Percentiles rank a stretch among this genome's conserved stretches.
Evolutionary conservation across 345 rosid genomes (phyloP).

Genomic region (Pseudoturritis turrita): DNA sequence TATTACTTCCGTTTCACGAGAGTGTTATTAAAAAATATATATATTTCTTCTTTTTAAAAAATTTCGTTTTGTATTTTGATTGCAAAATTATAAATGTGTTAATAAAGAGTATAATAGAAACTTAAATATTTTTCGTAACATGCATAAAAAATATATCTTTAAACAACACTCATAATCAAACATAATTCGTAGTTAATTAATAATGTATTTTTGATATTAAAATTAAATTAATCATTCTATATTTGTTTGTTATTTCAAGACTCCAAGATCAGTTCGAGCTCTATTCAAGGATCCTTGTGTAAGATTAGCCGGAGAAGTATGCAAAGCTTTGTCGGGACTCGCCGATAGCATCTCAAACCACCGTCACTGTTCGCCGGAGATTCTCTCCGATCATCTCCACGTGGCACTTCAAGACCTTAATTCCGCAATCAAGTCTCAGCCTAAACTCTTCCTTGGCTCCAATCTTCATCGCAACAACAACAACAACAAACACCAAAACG

Average conservation of each 20-base stretch:
- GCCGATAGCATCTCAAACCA: constrained; percentile 54
- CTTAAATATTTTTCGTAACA: too few relatives aligned
- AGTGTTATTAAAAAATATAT: too few relatives aligned
- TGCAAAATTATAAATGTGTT: too few relatives aligned
- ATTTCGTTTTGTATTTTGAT: too few relatives aligned
- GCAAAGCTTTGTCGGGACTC: constrained; percentile 55
- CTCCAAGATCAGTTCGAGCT: constrained; percentile 58
- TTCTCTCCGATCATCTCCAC: constrained; percentile 73
- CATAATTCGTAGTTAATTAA: too few relatives aligned
- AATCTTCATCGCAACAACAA: constrained; percentile 27
- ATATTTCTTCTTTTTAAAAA: too few relatives aligned
- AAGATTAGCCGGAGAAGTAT: constrained; percentile 63
- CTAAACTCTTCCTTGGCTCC: constrained; percentile 69
- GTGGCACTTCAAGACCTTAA: constrained; percentile 75
- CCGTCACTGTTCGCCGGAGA: constrained; percentile 71
- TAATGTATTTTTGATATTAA: neutral
- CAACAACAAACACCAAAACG: constrained; percentile 1
- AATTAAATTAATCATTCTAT: neutral
- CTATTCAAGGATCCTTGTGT: constrained; percentile 75
- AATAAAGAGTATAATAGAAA: too few relatives aligned
- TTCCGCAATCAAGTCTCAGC: constrained; percentile 70
- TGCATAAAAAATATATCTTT: too few relatives aligned
- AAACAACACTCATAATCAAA: too few relatives aligned
- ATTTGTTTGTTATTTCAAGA: constrained; percentile 29
- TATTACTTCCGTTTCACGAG: too few relatives aligned